Base-by-base conservation (phyloP, 371 early-diverging fungal genomes). In the Mucor mucedo region DNA sequence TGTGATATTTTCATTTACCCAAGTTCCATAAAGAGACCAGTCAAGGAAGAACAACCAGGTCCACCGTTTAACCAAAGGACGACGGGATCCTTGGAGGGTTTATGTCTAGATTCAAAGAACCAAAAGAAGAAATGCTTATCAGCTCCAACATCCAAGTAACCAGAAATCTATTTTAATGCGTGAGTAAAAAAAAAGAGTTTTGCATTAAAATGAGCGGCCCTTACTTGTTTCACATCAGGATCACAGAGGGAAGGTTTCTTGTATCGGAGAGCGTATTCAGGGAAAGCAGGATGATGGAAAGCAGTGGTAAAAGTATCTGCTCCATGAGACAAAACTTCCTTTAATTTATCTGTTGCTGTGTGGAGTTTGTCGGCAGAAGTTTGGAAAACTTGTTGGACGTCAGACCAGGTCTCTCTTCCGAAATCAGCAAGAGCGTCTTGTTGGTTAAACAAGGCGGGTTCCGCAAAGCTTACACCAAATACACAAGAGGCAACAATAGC, bases 31-130 rank as follows among this genome's bases (percentile, higher is more conserved):
- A 91, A 79, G 29, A 90, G 75, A 14, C 91, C 91, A 13, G 87
- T 85, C 60, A 89, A 76, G 13, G 90, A 89, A 58, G 87, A 87
- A 77, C 90, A 93, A n/a, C 93, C 91, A 4, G 91, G 91, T n/a
- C 91, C 91, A 47, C 91, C 91, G 60, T 90, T 90, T 32, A 91
- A 69, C 91, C 91, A 91, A 16, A 91, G 78, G 7, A 91, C 68
- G 14, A 92, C 64, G 5, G 93, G 92, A 56, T 90, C 91, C 3
- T 81, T 77, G 57, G 75, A 69, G 40, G 89, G 89, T 32, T 83
- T 74, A 61, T 81, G 71, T 56, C 90, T 83, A 0, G 91, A 87
- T 72, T 91, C 92, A 78, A 92, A 92, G 83, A 93, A 92, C 92
- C 81, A 80, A 56, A 81, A 83, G 69, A 87, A 87, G 63, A 87